Base-by-base conservation (phyloP, 108 stramenopile genomes). In the Licmophora abbreviata region DNA sequence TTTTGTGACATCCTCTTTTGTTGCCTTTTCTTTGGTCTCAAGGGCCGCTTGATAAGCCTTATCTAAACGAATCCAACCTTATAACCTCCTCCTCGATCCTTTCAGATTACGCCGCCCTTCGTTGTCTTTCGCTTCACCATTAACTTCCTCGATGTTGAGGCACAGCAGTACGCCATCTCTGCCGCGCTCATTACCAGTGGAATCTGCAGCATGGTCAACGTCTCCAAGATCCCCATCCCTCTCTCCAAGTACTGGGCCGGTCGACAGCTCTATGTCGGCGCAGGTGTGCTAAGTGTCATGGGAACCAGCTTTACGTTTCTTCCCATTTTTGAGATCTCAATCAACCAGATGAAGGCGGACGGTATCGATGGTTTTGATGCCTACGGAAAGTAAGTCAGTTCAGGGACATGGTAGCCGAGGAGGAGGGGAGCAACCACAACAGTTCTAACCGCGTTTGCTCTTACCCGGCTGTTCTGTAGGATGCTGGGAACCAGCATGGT, bases 301-400 rank as follows among this genome's bases (percentile, higher is more conserved):
- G 87, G 87, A 11, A 88, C 87, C 1, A 46, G 45, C 26, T 46
- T 46, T 26, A 66, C 65, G 5, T 77, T 88, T 52, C 49, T 88
- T 40, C 87, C 87, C 15, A 82, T 88, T 41, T 85, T 64, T 38
- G 87, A 85, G 49, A 83, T 81, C 53, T 74, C 83, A 28, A 77
- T 81, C 37, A 17, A 12, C 7, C 66, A 71, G 42, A 81, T 81
- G 80, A 81, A 64, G 43, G 48, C 28, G 1, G 61, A 73, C 47
- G 76, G 73, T 3, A 52, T 71, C 17, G 62, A 64, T 48, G 83
- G 83, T 22, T 46, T 46, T 18, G 79, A 44, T 20, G 87, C 83
- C 29, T 88, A 85, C 45, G 87, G 87, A 43, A 74, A 74, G 38
- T 40, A 40, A 40, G 38, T 4, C 15, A 40, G 38, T 40, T 40